Conservation (phyloP, 352 stramenopile species). For the Globisporangium megalacanthum region DNA sequence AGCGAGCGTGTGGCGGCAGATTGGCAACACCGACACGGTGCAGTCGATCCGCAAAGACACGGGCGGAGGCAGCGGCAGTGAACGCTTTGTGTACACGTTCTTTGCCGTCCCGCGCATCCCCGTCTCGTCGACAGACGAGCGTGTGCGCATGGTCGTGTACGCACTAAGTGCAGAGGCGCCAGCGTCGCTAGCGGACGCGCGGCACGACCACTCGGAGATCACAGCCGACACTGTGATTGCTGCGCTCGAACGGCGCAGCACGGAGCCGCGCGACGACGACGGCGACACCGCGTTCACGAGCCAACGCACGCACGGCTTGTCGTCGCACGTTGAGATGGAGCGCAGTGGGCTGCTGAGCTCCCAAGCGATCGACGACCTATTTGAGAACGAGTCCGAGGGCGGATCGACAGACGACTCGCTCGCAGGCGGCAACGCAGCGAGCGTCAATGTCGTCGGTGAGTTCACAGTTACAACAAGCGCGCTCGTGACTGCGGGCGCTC, state of each 20-base stretch:
- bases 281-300: slow-evolving; percentile 12
- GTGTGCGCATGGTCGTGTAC: slow-evolving; percentile 77
- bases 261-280: slow-evolving; percentile 22
- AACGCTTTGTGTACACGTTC: slow-evolving; percentile 74
- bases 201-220: slow-evolving; percentile 67
- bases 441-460: slow-evolving; percentile 60
- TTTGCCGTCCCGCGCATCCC: slow-evolving; percentile 75
- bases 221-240: slow-evolving; percentile 67
- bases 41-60: slow-evolving; percentile 50
- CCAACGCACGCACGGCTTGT: slow-evolving; percentile 44
- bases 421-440: slow-evolving; percentile 16
- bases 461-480: slow-evolving; percentile 66
- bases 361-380: slow-evolving; percentile 73
- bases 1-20: slow-evolving; percentile 54
- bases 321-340: slow-evolving; percentile 33
- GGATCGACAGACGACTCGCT: slow-evolving; percentile 35
- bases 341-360: slow-evolving; percentile 21
- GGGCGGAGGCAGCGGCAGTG: slow-evolving; percentile 16
- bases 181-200: slow-evolving; percentile 25
- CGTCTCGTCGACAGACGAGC: slow-evolving; percentile 48
- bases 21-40: slow-evolving; percentile 81
- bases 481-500: slow-evolving; percentile 56
- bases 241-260: slow-evolving; percentile 57
- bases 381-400: slow-evolving; percentile 69
- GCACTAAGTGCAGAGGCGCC: slow-evolving; percentile 30